Evolutionary conservation across 176 grass and related monocot genomes (phyloP), one percentile per base, ranked within the genome.

Genomic region (Saccharum officinarum): DNA sequence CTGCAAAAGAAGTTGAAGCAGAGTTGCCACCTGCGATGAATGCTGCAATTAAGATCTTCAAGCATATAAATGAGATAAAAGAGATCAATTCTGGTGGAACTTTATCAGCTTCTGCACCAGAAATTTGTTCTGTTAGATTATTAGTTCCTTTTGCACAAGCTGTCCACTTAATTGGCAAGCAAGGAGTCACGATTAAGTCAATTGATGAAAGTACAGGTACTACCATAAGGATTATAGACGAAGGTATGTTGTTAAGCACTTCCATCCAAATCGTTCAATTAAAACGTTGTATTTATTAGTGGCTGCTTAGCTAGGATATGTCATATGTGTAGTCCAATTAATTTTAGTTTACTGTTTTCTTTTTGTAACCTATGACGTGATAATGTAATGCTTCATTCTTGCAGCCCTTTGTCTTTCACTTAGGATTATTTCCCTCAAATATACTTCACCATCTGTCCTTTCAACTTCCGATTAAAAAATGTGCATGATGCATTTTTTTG

Each of bases 1-100:
- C n/a, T n/a, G n/a, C n/a, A n/a, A n/a, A n/a, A n/a, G n/a, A n/a
- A n/a, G n/a, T n/a, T n/a, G n/a, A n/a, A n/a, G n/a, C 28, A 28
- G 28, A 28, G 28, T 28, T 28, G 1, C 1, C 28, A 28, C 28
- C 95, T 59, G 95, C 92, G 10, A 91, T 97, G 92, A 75, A 92
- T 86, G 92, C 95, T 82, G 69, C 86, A 20, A 54, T 94, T 69
- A 94, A 87, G 88, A 90, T 97, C 69, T 94, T 97, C 72, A 97
- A 85, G 49, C 85, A 83, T 46, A 59, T 94, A 66, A 94, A 85
- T 59, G 86, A 87, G 23, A 92, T 92, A 49, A 31, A 84, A 5
- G 88, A 87, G 22, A 83, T 73, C 49, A 88, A 83, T 59, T 33
- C 46, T 23, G 89, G 88, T 77, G 69, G 41, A 60, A 65, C 30